Evolutionary conservation across 208 protist genomes (phyloP).

Genomic region (Leishmania turanica): DNA sequence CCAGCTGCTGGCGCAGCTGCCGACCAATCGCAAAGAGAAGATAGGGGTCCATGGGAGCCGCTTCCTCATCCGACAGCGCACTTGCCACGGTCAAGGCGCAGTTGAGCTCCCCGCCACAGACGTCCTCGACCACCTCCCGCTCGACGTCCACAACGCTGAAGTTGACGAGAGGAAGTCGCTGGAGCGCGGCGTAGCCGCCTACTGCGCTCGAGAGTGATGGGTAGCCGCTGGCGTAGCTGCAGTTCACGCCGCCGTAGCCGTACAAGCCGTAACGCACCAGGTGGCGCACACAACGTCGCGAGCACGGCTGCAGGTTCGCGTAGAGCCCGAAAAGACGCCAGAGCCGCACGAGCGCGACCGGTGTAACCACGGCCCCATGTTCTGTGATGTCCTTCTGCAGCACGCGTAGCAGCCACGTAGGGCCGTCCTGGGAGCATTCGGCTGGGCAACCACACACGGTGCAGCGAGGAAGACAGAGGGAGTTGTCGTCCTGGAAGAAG

Average conservation of each 20-base stretch:
- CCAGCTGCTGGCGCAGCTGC: slow-evolving; percentile 46
- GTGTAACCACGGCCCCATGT: slow-evolving; percentile 22
- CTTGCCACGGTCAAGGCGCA: slow-evolving; percentile 84
- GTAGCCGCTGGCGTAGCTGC: slow-evolving; percentile 33
- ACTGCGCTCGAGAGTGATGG: slow-evolving; percentile 37
- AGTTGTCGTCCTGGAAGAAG: slow-evolving; percentile 28
- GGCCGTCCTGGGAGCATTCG: slow-evolving; percentile 39
- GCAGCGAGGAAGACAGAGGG: slow-evolving; percentile 28
- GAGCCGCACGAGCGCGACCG: slow-evolving; percentile 56
- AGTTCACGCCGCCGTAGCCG: slow-evolving; percentile 72
- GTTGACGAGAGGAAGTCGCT: slow-evolving; percentile 26
- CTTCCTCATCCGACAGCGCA: slow-evolving; percentile 75
- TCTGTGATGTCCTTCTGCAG: slow-evolving; percentile 52
- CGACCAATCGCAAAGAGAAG: slow-evolving; percentile 77
- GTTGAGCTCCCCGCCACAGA: slow-evolving; percentile 64
- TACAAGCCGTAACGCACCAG: slow-evolving; percentile 72
- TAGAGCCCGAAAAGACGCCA: slow-evolving; percentile 42
- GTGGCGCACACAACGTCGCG: slow-evolving; percentile 62
- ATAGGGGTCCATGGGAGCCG: slow-evolving; percentile 82
- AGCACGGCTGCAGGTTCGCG: slow-evolving; percentile 46
- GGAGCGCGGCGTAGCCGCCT: slow-evolving; percentile 16
- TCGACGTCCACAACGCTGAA: slow-evolving; percentile 75
- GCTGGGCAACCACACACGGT: slow-evolving; percentile 50
- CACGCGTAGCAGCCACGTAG: slow-evolving; percentile 47
- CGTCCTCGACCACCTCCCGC: slow-evolving; percentile 39